phyloP scores from a whole-genome alignment of 305 asterid species.

The Solanum aculeatissimum region DNA sequence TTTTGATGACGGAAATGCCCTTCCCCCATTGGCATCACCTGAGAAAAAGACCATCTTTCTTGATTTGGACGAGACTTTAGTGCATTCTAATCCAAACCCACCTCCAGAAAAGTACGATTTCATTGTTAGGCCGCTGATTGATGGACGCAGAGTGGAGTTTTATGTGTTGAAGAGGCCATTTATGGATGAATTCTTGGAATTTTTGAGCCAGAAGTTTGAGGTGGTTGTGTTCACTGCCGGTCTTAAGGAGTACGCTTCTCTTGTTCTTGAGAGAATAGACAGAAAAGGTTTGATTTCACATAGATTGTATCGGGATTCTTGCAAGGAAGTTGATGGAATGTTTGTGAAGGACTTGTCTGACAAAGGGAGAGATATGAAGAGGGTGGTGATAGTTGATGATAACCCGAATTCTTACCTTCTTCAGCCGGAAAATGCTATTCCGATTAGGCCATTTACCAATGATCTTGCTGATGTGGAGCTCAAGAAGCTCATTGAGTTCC shows the following conservation, averaged over 20 bases:
- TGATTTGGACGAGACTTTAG: slow-evolving; percentile 33
- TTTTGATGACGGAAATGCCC: slow-evolving; percentile 25
- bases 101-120: slow-evolving; percentile 34
- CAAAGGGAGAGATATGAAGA: slow-evolving; percentile 60
- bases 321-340: slow-evolving; percentile 63
- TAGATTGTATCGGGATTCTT: slow-evolving; percentile 65
- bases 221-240: slow-evolving; percentile 90
- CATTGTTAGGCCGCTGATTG: slow-evolving; percentile 25
- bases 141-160: slow-evolving; percentile 25
- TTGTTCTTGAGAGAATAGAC: slow-evolving; percentile 67
- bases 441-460: slow-evolving; percentile 56
- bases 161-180: slow-evolving; percentile 30
- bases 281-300: slow-evolving; percentile 46
- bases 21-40: slow-evolving; percentile 13
- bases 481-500: slow-evolving; percentile 43
- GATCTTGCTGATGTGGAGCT: slow-evolving; percentile 64
- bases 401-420: slow-evolving; percentile 68
- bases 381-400: slow-evolving; percentile 66
- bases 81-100: slow-evolving; percentile 20
- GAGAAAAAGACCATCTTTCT: slow-evolving; percentile 27
- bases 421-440: slow-evolving; percentile 84
- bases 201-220: slow-evolving; percentile 40
- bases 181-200: slow-evolving; percentile 24
- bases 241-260: slow-evolving; percentile 70
- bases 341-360: slow-evolving; percentile 68